Percentiles rank a stretch among this genome's conserved stretches.
These are phyloP conservation scores for Fusarium ramigenum DNA, from an alignment of 2,329 filamentous ascomycete species.

Conservation along the genomic window DNA sequence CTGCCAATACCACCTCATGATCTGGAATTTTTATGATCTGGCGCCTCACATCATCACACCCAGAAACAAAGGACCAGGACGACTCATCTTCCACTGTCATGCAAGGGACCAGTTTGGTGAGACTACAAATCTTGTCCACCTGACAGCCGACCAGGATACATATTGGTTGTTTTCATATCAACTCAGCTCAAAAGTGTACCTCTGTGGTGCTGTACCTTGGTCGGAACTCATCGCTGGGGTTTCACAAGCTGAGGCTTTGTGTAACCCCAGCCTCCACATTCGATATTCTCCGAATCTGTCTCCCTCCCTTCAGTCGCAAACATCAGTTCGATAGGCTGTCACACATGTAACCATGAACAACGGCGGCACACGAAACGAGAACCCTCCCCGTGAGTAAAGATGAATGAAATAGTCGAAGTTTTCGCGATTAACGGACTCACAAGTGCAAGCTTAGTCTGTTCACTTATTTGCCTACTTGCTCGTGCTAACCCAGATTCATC, in stretches of 20 bases:
- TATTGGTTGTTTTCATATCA: slow-evolving; percentile 17
- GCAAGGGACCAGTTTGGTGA: slow-evolving; percentile 38
- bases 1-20: not conserved
- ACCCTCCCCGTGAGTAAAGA: not conserved
- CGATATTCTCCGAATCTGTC: slow-evolving; percentile 32
- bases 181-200: slow-evolving; percentile 21
- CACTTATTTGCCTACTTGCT: slow-evolving; percentile 5
- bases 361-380: slow-evolving; percentile 2
- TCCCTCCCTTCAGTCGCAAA: slow-evolving; percentile 3
- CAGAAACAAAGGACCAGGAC: slow-evolving; percentile 4
- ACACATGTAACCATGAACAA: not conserved
- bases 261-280: slow-evolving; percentile 24
- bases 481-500: slow-evolving; percentile 1
- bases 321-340: not conserved
- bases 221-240: slow-evolving; percentile 12
- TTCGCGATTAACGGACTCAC: slow-evolving; percentile 1
- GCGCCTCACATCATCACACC: slow-evolving; percentile 4
- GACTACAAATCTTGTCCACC: slow-evolving; percentile 18
- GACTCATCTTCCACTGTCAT: slow-evolving; percentile 17
- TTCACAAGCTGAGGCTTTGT: slow-evolving; percentile 27
- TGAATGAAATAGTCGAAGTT: not conserved
- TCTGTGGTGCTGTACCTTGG: slow-evolving; percentile 9
- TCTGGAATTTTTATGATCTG: not conserved
- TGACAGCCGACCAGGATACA: slow-evolving; percentile 23
- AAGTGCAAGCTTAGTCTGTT: not conserved